These are phyloP conservation scores for Debaryomyces nepalensis DNA, from an alignment of 1,139 yeast genomes.

Conservation along the genomic window DNA sequence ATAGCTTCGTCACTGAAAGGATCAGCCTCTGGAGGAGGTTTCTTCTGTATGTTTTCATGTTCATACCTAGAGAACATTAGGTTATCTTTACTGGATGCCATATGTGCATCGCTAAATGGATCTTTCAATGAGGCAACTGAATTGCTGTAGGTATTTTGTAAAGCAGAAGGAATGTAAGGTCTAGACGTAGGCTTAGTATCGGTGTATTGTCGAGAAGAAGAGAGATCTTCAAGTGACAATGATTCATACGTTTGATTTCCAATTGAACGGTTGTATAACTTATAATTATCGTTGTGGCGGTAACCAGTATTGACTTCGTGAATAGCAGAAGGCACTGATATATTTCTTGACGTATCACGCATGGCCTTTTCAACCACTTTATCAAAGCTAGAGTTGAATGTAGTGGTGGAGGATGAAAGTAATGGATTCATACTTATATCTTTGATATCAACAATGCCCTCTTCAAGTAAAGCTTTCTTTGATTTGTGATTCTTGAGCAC, in stretches of 20 bases:
- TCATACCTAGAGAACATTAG: constrained; percentile 2
- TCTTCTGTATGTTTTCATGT: background rate
- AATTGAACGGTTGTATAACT: constrained; percentile 18
- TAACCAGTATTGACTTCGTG: constrained; percentile 12
- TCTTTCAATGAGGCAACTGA: constrained; percentile 7
- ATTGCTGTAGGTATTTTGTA: background rate
- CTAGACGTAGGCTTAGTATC: constrained; percentile 1
- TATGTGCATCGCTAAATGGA: constrained; percentile 12
- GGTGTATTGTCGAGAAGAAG: background rate
- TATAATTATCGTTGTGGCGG: constrained; percentile 21
- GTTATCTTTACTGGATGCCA: constrained; percentile 2
- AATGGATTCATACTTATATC: constrained; percentile 16
- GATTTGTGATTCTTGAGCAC: constrained; percentile 55
- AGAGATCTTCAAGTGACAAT: constrained; percentile 13
- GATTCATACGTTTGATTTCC: constrained; percentile 13
- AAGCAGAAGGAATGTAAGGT: background rate
- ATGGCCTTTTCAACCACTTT: constrained; percentile 4
- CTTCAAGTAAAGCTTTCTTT: constrained; percentile 36
- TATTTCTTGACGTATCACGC: constrained; percentile 2
- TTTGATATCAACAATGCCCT: constrained; percentile 32
- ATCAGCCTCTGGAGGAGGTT: background rate
- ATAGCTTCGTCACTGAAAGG: constrained; percentile 5
- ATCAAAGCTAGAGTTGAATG: constrained; percentile 13
- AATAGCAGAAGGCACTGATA: constrained; percentile 14
- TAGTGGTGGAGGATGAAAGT: constrained; percentile 17